Base-by-base conservation (phyloP, 768 basidiomycete species). In the Tulasnella sp. region DNA sequence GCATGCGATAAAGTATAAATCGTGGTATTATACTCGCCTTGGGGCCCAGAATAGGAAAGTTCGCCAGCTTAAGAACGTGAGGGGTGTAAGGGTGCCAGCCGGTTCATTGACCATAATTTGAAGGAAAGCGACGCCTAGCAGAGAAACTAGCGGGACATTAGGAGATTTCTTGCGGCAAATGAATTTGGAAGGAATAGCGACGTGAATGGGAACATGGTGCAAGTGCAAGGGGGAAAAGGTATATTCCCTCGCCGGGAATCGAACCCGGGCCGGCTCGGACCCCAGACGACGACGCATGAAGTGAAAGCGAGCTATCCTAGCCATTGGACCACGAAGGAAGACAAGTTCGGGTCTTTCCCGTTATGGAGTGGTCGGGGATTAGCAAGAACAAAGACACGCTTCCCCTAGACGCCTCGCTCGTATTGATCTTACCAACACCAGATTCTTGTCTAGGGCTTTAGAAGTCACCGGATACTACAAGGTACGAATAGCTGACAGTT, bases 361-460 rank as follows among this genome's bases (percentile, higher is more conserved):
- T 67, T 67, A 10, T 67, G 61, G 61, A 20, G 51, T 51, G 51
- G 51, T 51, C 6, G 4, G n/a, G 11, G n/a, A n/a, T 71, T 29
- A n/a, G 44, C 15, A 13, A 3, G 15, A 42, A 9, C n/a, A n/a
- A n/a, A n/a, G n/a, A n/a, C n/a, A n/a, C 29, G 5, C 48, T 67
- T 15, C 82, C 85, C 20, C 18, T 26, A 78, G 88, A 35, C 81
- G 83, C 5, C 84, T 89, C 76, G 86, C 88, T 26, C 82, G 88
- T 2, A 83, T 83, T 71, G 87, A 89, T 80, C 81, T 90, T 70
- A 86, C 86, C 83, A 92, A 92, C 79, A 90, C 91, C 2, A 86
- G 91, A n/a, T 83, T 90, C n/a, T 82, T 91, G 78, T 89, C 89
- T 42, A 86, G 90, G 48, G 90, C 91, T 5, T 84, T 92, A 26